Percentiles rank a stretch among this genome's conserved stretches.
These are phyloP conservation scores for Stephanodiscus minutulus DNA, from an alignment of 108 stramenopile species.

Conservation along the genomic window DNA sequence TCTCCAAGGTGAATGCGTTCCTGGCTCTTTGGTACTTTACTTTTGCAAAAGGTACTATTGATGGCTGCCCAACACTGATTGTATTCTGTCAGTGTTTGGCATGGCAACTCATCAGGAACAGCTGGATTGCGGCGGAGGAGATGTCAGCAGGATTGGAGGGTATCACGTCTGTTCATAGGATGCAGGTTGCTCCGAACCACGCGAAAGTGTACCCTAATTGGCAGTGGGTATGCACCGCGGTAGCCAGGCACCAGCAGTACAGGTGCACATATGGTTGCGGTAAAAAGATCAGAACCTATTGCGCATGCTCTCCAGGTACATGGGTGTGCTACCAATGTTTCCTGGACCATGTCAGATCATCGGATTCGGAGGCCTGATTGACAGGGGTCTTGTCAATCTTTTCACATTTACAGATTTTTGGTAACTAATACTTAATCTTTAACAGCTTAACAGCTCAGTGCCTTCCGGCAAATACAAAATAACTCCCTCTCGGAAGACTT, in stretches of 20 bases:
- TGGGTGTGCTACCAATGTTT: neutral
- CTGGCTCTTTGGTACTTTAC: neutral
- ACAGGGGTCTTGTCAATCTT: too few relatives aligned
- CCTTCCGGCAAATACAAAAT: too few relatives aligned
- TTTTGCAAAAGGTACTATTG: neutral
- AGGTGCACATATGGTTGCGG: neutral
- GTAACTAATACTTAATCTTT: too few relatives aligned
- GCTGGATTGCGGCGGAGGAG: neutral
- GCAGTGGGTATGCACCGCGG: neutral
- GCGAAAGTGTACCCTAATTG: neutral
- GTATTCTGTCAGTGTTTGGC: neutral
- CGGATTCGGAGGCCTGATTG: too few relatives aligned
- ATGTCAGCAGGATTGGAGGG: neutral
- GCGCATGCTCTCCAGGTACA: neutral
- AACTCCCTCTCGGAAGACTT: too few relatives aligned
- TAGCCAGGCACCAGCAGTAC: neutral
- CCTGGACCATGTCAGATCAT: too few relatives aligned
- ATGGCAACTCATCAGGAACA: neutral
- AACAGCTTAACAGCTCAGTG: too few relatives aligned
- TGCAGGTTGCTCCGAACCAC: neutral
- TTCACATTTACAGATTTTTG: too few relatives aligned
- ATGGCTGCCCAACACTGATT: neutral
- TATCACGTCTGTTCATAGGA: neutral
- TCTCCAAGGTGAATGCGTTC: conserved; percentile 27
- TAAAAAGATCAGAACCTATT: neutral